These are phyloP conservation scores for Alnus glutinosa DNA, from an alignment of 306 rosid species.

Conservation along the genomic window DNA sequence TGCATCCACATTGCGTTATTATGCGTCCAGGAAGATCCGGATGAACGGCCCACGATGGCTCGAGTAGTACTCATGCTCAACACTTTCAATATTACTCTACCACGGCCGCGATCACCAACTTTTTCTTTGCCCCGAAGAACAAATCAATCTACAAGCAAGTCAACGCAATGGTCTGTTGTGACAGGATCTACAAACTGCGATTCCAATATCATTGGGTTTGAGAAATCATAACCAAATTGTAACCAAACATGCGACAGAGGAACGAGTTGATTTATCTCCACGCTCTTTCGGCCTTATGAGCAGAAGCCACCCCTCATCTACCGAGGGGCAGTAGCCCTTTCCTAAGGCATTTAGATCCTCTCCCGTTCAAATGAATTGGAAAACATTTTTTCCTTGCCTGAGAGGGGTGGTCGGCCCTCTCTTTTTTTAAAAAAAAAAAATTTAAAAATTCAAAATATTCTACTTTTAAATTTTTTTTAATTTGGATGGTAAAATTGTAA, in stretches of 20 bases:
- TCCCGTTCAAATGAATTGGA: too few relatives aligned
- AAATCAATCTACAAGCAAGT: background rate
- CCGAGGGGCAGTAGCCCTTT: too few relatives aligned
- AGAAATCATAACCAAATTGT: background rate
- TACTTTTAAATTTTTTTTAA: too few relatives aligned
- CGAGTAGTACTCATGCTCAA: constrained; percentile 10
- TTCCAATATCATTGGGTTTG: background rate
- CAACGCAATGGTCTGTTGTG: background rate
- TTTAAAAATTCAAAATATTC: too few relatives aligned
- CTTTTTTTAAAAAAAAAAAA: too few relatives aligned
- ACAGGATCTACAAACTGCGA: background rate
- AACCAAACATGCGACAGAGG: background rate
- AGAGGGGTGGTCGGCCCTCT: too few relatives aligned
- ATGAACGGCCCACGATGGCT: constrained; percentile 10
- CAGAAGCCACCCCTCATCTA: too few relatives aligned
- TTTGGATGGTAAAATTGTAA: too few relatives aligned
- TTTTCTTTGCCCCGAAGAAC: background rate
- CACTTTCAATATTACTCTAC: constrained; percentile 17
- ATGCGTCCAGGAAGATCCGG: constrained; percentile 17
- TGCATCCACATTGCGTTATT: constrained; percentile 27
- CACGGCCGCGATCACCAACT: background rate
- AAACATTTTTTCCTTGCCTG: too few relatives aligned
- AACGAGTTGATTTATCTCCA: background rate
- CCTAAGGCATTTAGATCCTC: too few relatives aligned
- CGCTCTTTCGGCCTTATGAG: background rate